Evolutionary conservation across 257 asterid genomes (phyloP), one percentile per base, ranked within the genome.

Genomic region (Paulownia fortunei): DNA sequence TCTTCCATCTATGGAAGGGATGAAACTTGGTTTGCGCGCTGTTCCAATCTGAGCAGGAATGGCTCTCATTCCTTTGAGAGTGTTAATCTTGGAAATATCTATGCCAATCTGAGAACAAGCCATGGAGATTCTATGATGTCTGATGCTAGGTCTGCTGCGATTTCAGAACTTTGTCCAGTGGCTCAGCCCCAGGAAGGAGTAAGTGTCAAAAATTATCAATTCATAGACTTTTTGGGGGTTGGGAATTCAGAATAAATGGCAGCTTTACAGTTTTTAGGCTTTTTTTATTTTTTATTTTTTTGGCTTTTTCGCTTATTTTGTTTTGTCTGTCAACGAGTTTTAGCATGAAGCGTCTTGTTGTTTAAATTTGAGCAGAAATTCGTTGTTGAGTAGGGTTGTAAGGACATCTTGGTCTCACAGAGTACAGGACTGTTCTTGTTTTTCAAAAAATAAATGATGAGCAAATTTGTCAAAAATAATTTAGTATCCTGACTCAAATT

Each of bases 201-300:
- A 46, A 39, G 23, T 36, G 73, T 23, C 8, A 47, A 52, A 37
- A 72, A 79, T 19, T 6, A 18, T 4, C 54, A 37, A 15, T 79
- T 79, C 47, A 60, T 79, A 1, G 82, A 79, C 82, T 79, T 79
- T 39, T 23, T 79, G 59, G 82, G 82, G 18, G 51, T 71, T 37
- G 82, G 73, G 6, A 24, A 19, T 8, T 36, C 68, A 1, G 59
- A 47, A 0, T 75, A 54, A 54, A 36, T 5, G 58, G 58, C 9
- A 3, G 65, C 37, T 58, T 58, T 10, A 23, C 34, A 8, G 30
- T 58, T 10, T 39, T 10, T 39, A 0, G 46, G 46, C 9, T 39
- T 39, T 39, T 39, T 39, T 58, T 26, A 8, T 54, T 54, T 18
- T 39, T 4, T 2, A 18, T 37, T 68, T 39, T 24, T 10, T 44